These are phyloP conservation scores for Blastomyces percursus DNA, from an alignment of 2,329 filamentous ascomycete species.

Conservation along the genomic window DNA sequence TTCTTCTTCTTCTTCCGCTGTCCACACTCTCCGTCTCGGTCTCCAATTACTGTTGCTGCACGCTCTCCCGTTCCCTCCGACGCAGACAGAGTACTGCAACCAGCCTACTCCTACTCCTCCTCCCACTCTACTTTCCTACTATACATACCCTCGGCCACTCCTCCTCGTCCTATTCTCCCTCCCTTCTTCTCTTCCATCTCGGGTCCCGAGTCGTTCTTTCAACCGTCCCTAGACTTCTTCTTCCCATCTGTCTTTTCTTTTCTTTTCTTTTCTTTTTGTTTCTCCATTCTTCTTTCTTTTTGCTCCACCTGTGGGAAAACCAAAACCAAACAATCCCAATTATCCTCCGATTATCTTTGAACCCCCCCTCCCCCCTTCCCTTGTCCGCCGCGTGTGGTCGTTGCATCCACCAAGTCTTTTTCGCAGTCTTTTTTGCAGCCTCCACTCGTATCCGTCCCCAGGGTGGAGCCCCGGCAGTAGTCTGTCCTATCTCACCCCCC, in stretches of 20 bases:
- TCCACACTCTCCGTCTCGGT: background rate
- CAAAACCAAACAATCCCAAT: background rate
- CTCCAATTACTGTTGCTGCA: background rate
- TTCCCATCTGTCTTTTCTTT: too few relatives aligned
- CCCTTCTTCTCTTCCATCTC: background rate
- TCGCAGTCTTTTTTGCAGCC: background rate
- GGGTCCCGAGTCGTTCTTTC: constrained; percentile 1
- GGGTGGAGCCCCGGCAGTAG: background rate
- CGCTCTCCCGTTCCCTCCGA: background rate
- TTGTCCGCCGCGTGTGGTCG: constrained; percentile 2
- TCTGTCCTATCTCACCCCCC: background rate
- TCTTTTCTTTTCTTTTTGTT: too few relatives aligned
- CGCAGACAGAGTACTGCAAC: background rate
- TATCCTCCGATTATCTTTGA: background rate
- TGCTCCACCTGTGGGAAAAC: background rate
- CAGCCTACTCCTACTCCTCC: background rate
- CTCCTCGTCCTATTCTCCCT: background rate
- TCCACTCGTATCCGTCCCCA: constrained; percentile 2
- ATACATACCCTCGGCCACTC: background rate
- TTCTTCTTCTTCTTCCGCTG: background rate
- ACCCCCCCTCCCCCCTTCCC: background rate
- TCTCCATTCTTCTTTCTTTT: constrained; percentile 11
- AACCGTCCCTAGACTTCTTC: background rate
- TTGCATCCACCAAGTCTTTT: background rate
- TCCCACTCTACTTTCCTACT: background rate